A percentile compares a stretch with the other conserved stretches of the same genome.
These are phyloP conservation scores for Vitis hybrid DNA, from an alignment of 177 flowering plant species.

Conservation along the genomic window DNA sequence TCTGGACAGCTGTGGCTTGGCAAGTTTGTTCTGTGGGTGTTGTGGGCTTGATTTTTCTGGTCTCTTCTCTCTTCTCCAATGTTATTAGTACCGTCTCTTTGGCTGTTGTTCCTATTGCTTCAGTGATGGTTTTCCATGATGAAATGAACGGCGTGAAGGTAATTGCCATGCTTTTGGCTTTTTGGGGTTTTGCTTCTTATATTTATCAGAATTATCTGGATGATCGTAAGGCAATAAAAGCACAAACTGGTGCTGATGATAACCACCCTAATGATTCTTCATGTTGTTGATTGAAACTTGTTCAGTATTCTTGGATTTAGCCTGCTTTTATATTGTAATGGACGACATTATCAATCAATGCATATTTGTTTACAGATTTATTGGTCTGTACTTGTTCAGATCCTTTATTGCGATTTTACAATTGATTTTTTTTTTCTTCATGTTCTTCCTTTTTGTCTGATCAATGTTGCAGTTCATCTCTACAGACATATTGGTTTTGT, in stretches of 20 bases:
- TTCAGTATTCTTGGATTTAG: too few species aligned
- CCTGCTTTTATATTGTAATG: too few species aligned
- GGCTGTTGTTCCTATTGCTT: constrained; percentile 59
- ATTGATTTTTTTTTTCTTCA: too few species aligned
- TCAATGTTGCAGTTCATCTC: too few species aligned
- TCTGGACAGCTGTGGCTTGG: constrained; percentile 67
- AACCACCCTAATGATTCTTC: constrained; percentile 11
- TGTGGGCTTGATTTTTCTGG: constrained; percentile 65
- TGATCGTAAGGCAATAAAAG: constrained; percentile 36
- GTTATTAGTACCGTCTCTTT: constrained; percentile 64
- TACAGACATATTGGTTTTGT: too few species aligned
- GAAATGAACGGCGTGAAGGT: constrained; percentile 64
- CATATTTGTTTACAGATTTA: too few species aligned
- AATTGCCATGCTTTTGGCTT: constrained; percentile 57
- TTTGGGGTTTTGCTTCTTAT: constrained; percentile 71
- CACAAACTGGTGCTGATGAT: constrained; percentile 15
- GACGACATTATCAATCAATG: too few species aligned
- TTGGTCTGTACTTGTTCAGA: too few species aligned
- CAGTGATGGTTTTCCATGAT: constrained; percentile 63
- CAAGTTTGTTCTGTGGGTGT: constrained; percentile 71
- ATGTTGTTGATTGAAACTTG: constrained; percentile 7
- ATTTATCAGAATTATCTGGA: constrained; percentile 71
- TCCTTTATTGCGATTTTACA: too few species aligned
- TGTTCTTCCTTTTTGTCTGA: too few species aligned
- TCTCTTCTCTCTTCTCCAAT: constrained; percentile 76